Conservation (phyloP, 805 yeast genomes). For the Ogataea trehaloabstinens region DNA sequence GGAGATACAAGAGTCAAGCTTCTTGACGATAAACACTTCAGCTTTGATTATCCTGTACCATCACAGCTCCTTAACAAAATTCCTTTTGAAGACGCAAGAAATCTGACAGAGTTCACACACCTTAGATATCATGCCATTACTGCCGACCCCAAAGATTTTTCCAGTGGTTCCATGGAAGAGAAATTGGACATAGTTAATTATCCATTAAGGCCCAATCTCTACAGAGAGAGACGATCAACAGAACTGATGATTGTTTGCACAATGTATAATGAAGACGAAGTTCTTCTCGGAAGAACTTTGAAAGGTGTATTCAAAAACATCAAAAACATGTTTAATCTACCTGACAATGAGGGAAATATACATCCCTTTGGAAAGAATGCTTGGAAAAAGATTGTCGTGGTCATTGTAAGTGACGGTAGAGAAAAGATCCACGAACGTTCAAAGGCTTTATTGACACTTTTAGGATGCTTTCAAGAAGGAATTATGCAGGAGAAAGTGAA, state of each 20-base stretch:
- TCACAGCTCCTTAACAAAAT: slow-evolving; percentile 51
- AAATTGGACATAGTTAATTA: slow-evolving; percentile 27
- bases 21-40: slow-evolving; percentile 65
- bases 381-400: slow-evolving; percentile 90
- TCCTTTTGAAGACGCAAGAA: slow-evolving; percentile 38
- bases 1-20: slow-evolving; percentile 42
- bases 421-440: slow-evolving; percentile 75
- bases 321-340: slow-evolving; percentile 58
- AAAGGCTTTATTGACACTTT: slow-evolving; percentile 71
- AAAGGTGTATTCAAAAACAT: slow-evolving; percentile 90
- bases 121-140: slow-evolving; percentile 94
- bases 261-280: slow-evolving; percentile 89
- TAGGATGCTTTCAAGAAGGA: slow-evolving; percentile 93
- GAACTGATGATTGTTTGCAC: slow-evolving; percentile 85
- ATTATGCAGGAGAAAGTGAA: slow-evolving; percentile 89
- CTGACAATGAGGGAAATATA: slow-evolving; percentile 41
- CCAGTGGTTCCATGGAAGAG: slow-evolving; percentile 50
- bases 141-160: slow-evolving; percentile 79
- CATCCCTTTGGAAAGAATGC: slow-evolving; percentile 87
- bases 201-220: slow-evolving; percentile 71
- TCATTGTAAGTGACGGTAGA: slow-evolving; percentile 89
- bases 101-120: slow-evolving; percentile 57
- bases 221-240: slow-evolving; percentile 71
- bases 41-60: slow-evolving; percentile 85
- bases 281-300: slow-evolving; percentile 75